A percentile compares a stretch with the other conserved stretches of the same genome.
Evolutionary conservation across 2,329 filamentous ascomycete species (phyloP).

Genomic region (Ophiostoma sp.): DNA sequence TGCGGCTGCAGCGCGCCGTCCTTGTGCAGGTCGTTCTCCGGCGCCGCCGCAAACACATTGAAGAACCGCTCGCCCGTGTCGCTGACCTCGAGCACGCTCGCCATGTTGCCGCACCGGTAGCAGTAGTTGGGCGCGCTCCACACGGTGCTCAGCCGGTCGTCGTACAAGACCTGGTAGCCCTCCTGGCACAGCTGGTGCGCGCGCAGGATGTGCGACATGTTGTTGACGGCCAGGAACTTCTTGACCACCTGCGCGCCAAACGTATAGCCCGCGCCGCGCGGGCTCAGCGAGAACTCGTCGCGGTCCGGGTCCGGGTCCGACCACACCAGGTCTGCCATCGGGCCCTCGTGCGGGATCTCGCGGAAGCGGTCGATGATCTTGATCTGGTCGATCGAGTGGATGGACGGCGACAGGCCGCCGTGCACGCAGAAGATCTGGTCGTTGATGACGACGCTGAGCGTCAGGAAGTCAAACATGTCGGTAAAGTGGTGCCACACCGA

Average conservation of each 20-base stretch:
- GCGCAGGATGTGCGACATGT: constrained; percentile 93
- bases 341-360: constrained; percentile 96
- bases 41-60: constrained; percentile 95
- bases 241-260: constrained; percentile 97
- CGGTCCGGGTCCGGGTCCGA: constrained; percentile 95
- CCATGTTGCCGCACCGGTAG: constrained; percentile 94
- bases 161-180: constrained; percentile 93
- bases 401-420: constrained; percentile 79
- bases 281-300: constrained; percentile 92
- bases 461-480: constrained; percentile 99
- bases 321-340: constrained; percentile 99
- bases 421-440: constrained; percentile 99
- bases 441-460: constrained; percentile 94
- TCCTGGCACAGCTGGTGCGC: constrained; percentile 99
- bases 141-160: constrained; percentile 88
- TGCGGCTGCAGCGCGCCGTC: constrained; percentile 60
- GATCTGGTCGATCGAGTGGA: constrained; percentile 98
- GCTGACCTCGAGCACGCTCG: constrained; percentile 92
- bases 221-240: constrained; percentile 96
- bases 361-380: constrained; percentile 99
- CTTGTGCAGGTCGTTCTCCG: constrained; percentile 88
- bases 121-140: constrained; percentile 98
- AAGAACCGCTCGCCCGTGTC: constrained; percentile 90
- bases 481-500: constrained; percentile 99
- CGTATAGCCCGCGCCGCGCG: constrained; percentile 90